A percentile compares a stretch with the other conserved stretches of the same genome.
phyloP scores from a whole-genome alignment of 23 red algal genomes.

The Gracilaria gracilis region DNA sequence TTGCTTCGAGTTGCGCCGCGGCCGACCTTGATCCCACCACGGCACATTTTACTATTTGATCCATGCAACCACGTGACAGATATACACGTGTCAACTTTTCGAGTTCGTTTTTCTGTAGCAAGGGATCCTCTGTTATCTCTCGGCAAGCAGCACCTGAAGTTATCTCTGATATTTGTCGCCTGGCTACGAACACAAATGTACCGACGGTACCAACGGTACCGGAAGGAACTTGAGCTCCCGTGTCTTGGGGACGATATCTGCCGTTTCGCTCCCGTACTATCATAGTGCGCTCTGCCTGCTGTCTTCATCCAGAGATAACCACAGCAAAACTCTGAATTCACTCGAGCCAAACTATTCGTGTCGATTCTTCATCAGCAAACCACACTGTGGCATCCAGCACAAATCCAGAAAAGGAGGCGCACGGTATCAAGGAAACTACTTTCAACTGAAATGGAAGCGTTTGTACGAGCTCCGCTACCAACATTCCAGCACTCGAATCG shows the following conservation, averaged over 20 bases:
- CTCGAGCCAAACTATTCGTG: background rate
- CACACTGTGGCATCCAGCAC: background rate
- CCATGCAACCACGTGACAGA: background rate
- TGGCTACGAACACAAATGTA: too few species aligned
- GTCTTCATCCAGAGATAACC: background rate
- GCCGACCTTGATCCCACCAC: background rate
- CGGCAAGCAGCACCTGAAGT: too few species aligned
- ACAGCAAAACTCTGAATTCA: background rate
- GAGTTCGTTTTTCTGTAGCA: background rate
- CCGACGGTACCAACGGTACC: too few species aligned
- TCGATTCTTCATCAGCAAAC: background rate
- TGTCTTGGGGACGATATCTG: too few species aligned
- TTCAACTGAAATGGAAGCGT: slow-evolving; percentile 4
- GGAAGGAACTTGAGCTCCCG: too few species aligned
- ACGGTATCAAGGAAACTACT: background rate
- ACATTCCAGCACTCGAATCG: background rate
- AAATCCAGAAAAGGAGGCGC: too few species aligned
- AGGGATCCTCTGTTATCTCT: background rate
- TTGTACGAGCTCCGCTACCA: background rate
- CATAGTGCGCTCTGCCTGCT: too few species aligned
- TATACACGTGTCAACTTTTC: background rate
- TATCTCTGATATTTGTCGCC: too few species aligned
- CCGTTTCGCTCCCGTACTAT: too few species aligned
- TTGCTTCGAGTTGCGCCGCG: background rate
- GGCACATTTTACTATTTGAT: background rate